A percentile compares a stretch with the other conserved stretches of the same genome.
Evolutionary conservation across 2,329 filamentous ascomycete genomes (phyloP).

Genomic region (Chaetomium sp.): DNA sequence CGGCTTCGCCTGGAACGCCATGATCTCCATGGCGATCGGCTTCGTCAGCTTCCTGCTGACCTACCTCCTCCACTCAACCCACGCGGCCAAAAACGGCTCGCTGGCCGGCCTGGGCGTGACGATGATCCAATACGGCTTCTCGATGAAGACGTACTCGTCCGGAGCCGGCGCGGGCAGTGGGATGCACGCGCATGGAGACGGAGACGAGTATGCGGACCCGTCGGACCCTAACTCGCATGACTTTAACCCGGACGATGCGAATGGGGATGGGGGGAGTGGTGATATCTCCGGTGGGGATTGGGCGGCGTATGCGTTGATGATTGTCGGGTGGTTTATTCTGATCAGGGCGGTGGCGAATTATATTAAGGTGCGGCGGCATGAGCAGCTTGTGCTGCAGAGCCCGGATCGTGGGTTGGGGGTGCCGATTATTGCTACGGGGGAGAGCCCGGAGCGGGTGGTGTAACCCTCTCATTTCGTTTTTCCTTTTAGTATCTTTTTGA

Average conservation of each 20-base stretch:
- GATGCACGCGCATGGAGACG: conserved; percentile 33
- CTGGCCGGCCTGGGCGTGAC: conserved; percentile 91
- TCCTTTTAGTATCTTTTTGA: not conserved
- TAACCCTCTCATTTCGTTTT: conserved; percentile 33
- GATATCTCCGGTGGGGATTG: conserved; percentile 73
- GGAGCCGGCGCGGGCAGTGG: conserved; percentile 31
- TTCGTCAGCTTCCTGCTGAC: conserved; percentile 96
- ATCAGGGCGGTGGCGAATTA: conserved; percentile 93
- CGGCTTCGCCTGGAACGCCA: conserved; percentile 83
- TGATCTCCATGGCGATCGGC: conserved; percentile 97
- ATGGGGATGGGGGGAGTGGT: conserved; percentile 31
- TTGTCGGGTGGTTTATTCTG: conserved; percentile 95
- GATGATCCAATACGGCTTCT: conserved; percentile 93
- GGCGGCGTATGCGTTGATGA: conserved; percentile 90
- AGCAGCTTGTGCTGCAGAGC: conserved; percentile 87
- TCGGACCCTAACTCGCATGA: conserved; percentile 84
- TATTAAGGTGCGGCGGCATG: conserved; percentile 77
- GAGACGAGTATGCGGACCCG: conserved; percentile 61
- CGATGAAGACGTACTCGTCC: conserved; percentile 64
- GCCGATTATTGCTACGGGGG: conserved; percentile 80
- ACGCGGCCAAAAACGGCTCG: conserved; percentile 96
- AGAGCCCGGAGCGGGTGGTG: conserved; percentile 70
- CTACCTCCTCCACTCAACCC: conserved; percentile 94
- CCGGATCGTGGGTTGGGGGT: conserved; percentile 81
- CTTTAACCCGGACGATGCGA: conserved; percentile 69